Evolutionary conservation across 176 grass and related monocot genomes (phyloP).

Genomic region (Chrysopogon serrulatus): DNA sequence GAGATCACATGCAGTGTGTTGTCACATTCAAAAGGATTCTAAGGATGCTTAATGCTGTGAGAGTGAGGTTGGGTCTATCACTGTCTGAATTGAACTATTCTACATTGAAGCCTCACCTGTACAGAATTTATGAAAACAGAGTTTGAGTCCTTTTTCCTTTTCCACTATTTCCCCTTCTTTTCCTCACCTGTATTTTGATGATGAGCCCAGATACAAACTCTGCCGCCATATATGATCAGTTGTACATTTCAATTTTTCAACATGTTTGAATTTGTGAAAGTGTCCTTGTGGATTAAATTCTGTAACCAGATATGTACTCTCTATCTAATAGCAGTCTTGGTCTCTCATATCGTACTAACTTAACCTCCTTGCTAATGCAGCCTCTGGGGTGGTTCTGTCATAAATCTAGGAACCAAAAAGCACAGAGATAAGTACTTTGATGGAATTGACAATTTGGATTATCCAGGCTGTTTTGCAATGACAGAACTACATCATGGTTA

Average conservation of each 20-base stretch:
- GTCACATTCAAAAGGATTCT: neutral
- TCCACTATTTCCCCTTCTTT: neutral
- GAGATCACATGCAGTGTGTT: neutral
- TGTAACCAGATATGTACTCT: neutral
- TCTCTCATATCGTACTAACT: neutral
- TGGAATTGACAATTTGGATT: conserved; percentile 89
- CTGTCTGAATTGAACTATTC: neutral
- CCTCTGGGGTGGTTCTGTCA: conserved; percentile 89
- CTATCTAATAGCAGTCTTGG: neutral
- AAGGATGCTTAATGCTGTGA: neutral
- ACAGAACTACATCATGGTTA: conserved; percentile 99
- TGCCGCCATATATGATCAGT: neutral
- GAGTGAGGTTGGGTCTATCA: neutral
- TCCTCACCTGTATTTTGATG: neutral
- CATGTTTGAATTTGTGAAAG: neutral
- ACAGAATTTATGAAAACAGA: conserved; percentile 2
- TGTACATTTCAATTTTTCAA: neutral
- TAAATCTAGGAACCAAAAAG: conserved; percentile 94
- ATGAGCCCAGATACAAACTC: neutral
- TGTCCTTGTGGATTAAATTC: neutral
- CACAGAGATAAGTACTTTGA: conserved; percentile 89
- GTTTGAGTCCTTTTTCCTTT: neutral
- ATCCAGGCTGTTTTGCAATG: conserved; percentile 98
- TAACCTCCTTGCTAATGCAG: conserved; percentile 45
- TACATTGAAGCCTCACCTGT: no score